Evolutionary conservation across 2,329 filamentous ascomycete genomes (phyloP), one percentile per base, ranked within the genome.

Genomic region (Arthrinium puccinioides): DNA sequence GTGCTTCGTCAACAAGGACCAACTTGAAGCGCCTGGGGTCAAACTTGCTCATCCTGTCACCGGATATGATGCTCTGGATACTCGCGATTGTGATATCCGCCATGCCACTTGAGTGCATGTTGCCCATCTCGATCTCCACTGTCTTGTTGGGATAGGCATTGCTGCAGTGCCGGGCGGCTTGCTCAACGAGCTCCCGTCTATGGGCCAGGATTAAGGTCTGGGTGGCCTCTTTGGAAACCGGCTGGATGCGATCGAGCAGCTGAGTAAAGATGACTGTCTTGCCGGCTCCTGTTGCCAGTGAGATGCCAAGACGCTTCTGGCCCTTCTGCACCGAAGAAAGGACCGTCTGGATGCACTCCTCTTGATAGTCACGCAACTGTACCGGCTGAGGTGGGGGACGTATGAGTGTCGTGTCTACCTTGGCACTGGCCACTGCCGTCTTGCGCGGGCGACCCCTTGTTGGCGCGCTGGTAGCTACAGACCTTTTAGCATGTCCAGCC

Each of bases 261-360:
- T 95, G 88, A 10, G 90, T 97, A 64, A 98, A 98, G 50, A 98
- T 89, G 55, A 98, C 87, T 7, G 88, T 96, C 60, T 96, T 96
- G 6, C 88, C 88, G 44, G 84, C 80, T 1, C 89, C 88, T 4
- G 89, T 96, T 3, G 88, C 89, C 24, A 96, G 60, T 0, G 89
- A 95, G 5, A 95, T 74, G 0, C 88, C 88, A 2, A 95, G 64
- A 6, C 89, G 75, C 52, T 85, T 88, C 47, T 89, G 78, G 0
- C 88, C 88, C 23, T 75, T 62, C 3, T 74, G 58, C 1, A 94
- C 57, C 38, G 87, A 78, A 2, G 70, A 62, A 2, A 94, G 63
- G 4, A 95, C 84, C 0, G 87, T 80, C 52, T 85, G 77, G 43
- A 96, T 94, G 54, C 87, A 94, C 70, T 95, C 87, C 66, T 92